These are phyloP conservation scores for Sambucus nigra DNA, from an alignment of 129 eudicot species.

Conservation along the genomic window DNA sequence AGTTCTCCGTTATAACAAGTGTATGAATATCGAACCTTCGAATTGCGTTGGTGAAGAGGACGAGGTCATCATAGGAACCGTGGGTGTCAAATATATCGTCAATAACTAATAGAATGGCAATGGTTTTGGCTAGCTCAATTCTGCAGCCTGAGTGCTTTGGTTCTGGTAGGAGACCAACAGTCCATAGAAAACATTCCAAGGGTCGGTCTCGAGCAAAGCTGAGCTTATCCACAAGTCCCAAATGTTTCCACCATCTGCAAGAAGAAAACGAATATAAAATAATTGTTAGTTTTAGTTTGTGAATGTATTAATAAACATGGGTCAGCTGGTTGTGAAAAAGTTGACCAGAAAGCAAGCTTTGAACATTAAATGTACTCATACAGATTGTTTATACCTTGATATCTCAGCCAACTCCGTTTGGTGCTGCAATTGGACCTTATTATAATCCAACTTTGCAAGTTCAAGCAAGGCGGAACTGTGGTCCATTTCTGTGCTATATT, in stretches of 20 bases:
- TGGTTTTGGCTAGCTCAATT: slow-evolving; percentile 35
- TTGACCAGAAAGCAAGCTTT: background rate
- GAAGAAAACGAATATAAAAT: background rate
- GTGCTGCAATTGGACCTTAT: slow-evolving; percentile 25
- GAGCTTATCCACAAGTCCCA: slow-evolving; percentile 28
- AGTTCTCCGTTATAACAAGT: too few relatives aligned
- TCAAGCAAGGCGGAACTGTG: slow-evolving; percentile 12
- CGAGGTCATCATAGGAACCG: slow-evolving; percentile 44
- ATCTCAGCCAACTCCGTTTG: slow-evolving; percentile 21
- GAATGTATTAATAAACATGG: background rate
- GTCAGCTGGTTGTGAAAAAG: background rate
- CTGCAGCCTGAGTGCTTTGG: slow-evolving; percentile 27
- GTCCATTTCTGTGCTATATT: slow-evolving; percentile 11
- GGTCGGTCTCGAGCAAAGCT: slow-evolving; percentile 44
- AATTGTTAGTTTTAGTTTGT: background rate
- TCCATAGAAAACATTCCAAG: slow-evolving; percentile 47
- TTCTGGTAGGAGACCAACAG: slow-evolving; percentile 34
- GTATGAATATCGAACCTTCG: slow-evolving; percentile 26
- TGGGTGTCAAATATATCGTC: slow-evolving; percentile 53
- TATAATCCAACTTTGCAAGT: slow-evolving; percentile 28
- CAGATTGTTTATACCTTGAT: slow-evolving; percentile 8
- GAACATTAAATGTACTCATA: background rate
- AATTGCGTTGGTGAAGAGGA: slow-evolving; percentile 40
- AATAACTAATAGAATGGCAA: slow-evolving; percentile 32
- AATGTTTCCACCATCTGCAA: slow-evolving; percentile 49